Base-by-base conservation (phyloP, 805 yeast species). In the Candida railenensis region DNA sequence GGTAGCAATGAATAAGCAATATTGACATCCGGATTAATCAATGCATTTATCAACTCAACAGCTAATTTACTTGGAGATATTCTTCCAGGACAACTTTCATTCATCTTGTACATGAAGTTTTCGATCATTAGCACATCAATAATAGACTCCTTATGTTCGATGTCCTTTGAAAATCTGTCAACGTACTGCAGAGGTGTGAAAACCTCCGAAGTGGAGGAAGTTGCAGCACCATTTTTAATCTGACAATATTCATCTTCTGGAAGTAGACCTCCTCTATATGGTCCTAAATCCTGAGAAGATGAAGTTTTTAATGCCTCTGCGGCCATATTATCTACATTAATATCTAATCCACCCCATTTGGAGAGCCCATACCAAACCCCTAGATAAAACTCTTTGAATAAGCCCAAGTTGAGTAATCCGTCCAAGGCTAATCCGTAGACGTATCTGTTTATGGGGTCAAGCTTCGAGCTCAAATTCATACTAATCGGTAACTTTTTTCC, bases 71-170 rank as follows among this genome's bases (percentile, higher is more conserved):
- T 58, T 3, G 57, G 48, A 3, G 67, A 57, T 28, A 53, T 45
- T 9, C 33, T 38, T 30, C 47, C 42, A 16, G 34, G 22, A 38
- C 53, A 55, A 25, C 56, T 49, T 37, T 62, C 66, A 43, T 58
- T 59, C 20, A 68, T 55, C 48, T 64, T 67, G 53, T 56, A 65
- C 37, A 72, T 61, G 45, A 70, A 61, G 37, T 59, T 61, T 37
- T 69, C 71, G 8, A 72, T 54, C 32, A 66, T 51, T 48, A 58
- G 55, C 4, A 58, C 52, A 48, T 71, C 77, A 3, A 68, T 53
- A 12, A 42, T 22, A 18, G 40, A 11, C 9, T 33, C 39, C 8
- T 34, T 5, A 18, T 42, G 45, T n/a, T 15, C 28, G 11, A 8
- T 22, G 4, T 39, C 33, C 7, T 41, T 11, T 22, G 21, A 22